Conservation (phyloP, 371 early-diverging fungal genomes). For the Mucor sp. region DNA sequence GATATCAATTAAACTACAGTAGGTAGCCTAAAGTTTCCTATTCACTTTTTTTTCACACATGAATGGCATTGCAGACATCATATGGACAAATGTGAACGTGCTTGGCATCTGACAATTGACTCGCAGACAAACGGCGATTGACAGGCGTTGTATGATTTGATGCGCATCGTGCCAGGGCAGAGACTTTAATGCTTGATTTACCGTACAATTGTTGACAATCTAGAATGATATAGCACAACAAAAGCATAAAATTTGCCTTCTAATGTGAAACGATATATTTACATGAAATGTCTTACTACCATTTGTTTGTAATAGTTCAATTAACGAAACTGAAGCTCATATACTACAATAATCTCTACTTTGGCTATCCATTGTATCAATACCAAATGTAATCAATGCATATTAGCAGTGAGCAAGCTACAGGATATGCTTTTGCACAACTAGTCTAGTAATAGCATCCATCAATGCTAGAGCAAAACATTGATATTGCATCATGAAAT, state of each 20-base stretch:
- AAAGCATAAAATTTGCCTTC: neutral
- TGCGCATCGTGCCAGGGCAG: neutral
- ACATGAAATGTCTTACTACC: neutral
- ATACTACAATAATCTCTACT: neutral
- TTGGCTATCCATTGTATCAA: neutral
- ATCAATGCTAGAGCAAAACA: neutral
- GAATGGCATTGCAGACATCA: neutral
- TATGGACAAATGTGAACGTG: neutral
- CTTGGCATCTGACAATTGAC: neutral
- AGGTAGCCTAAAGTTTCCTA: neutral
- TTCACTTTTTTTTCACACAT: neutral
- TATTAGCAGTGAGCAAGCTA: neutral
- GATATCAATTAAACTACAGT: neutral
- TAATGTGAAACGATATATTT: neutral
- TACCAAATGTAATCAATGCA: neutral
- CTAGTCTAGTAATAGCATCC: neutral
- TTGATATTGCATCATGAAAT: no score
- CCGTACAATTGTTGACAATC: neutral
- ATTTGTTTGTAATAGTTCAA: neutral
- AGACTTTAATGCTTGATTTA: neutral
- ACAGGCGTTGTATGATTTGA: neutral
- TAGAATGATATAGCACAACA: neutral
- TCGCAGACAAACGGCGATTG: neutral
- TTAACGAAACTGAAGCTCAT: neutral
- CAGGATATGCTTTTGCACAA: neutral